phyloP scores from a whole-genome alignment of 352 stramenopile genomes.

The Blastocystis sp. region DNA sequence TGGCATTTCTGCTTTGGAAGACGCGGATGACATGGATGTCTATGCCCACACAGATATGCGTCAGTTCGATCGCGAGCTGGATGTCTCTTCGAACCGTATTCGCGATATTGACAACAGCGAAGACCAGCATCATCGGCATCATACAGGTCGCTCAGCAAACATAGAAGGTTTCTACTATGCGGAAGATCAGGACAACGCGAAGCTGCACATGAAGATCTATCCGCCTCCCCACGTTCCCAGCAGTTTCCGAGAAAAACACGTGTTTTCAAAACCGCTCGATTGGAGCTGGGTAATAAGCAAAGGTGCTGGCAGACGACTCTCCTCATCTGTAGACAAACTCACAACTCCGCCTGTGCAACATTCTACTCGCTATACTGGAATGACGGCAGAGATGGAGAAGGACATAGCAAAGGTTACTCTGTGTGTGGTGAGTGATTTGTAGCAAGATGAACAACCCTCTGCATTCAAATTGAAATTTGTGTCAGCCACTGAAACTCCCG shows the following conservation, averaged over 20 bases:
- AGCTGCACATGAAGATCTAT: neutral
- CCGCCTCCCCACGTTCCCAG: constrained; percentile 1
- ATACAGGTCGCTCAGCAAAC: neutral
- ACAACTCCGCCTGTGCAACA: neutral
- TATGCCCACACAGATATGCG: constrained; percentile 1
- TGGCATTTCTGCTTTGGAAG: constrained; percentile 7
- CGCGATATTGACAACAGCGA: neutral
- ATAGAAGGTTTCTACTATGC: constrained; percentile 32
- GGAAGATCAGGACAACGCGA: neutral
- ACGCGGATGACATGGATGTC: constrained; percentile 43
- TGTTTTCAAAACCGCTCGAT: neutral
- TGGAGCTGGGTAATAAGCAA: constrained; percentile 28
- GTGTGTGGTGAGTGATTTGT: neutral
- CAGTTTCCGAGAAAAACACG: constrained; percentile 15
- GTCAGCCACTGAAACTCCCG: neutral
- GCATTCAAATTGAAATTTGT: constrained; percentile 16
- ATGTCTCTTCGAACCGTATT: neutral
- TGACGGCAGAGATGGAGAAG: constrained; percentile 7
- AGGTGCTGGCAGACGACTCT: neutral
- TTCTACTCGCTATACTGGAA: neutral
- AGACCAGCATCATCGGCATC: neutral
- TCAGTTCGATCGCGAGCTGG: constrained; percentile 25
- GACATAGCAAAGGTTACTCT: neutral
- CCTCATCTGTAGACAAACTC: neutral
- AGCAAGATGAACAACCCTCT: neutral